These are phyloP conservation scores for Puccinia brachypodii DNA, from an alignment of 1,284 basidiomycete species.

Conservation along the genomic window DNA sequence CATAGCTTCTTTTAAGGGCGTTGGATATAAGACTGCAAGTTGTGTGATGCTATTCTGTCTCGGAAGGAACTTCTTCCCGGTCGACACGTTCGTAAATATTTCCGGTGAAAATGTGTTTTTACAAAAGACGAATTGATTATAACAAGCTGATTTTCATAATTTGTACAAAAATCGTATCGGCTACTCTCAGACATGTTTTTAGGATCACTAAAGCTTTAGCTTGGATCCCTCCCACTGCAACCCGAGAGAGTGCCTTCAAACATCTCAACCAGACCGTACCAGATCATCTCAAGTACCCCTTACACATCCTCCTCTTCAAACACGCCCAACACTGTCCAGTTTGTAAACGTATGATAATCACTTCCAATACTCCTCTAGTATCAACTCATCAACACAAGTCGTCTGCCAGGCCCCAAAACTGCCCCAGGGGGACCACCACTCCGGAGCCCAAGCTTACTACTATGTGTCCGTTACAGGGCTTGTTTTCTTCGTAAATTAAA, in stretches of 20 bases:
- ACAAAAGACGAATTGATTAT: neutral
- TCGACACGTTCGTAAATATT: constrained; percentile 65
- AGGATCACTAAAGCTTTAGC: constrained; percentile 67
- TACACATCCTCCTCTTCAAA: constrained; percentile 70
- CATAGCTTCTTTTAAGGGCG: constrained; percentile 66
- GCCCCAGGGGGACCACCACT: no score
- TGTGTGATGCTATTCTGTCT: constrained; percentile 77
- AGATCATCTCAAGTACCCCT: constrained; percentile 67
- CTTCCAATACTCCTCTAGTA: neutral
- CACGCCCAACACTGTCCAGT: constrained; percentile 60
- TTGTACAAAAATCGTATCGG: neutral
- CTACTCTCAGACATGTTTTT: constrained; percentile 62
- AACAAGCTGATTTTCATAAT: neutral
- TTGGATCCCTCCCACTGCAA: constrained; percentile 68
- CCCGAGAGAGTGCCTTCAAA: constrained; percentile 67
- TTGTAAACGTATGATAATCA: constrained; percentile 8
- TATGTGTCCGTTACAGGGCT: no score
- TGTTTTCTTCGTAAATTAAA: no score
- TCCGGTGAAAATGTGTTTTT: neutral
- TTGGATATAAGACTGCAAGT: constrained; percentile 75
- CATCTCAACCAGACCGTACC: constrained; percentile 69
- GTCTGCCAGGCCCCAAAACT: no score
- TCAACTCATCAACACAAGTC: no score
- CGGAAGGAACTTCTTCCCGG: constrained; percentile 70
- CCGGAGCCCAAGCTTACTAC: no score